Evolutionary conservation across 2,329 filamentous ascomycete species (phyloP).

Genomic region (Alternaria viburni): DNA sequence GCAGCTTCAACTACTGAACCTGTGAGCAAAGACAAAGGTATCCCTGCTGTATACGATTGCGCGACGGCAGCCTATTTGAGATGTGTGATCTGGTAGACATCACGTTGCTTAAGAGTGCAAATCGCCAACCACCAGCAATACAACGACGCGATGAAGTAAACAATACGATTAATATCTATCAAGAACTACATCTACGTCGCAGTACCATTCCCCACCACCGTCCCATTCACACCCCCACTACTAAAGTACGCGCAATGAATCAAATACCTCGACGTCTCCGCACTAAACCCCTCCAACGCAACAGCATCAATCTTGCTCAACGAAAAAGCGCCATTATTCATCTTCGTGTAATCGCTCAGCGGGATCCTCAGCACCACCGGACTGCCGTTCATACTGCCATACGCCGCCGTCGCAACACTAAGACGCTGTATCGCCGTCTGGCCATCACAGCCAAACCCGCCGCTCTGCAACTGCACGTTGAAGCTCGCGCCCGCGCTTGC

Average conservation of each 20-base stretch:
- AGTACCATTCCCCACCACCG: background rate
- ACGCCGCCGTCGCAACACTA: constrained; percentile 1
- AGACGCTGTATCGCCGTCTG: constrained; percentile 1
- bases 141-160: background rate
- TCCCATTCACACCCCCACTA: background rate
- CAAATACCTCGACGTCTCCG: background rate
- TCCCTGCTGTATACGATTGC: background rate
- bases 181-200: background rate
- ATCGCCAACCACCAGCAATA: no score
- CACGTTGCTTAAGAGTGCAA: background rate
- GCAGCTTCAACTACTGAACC: background rate
- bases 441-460: background rate
- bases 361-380: constrained; percentile 8
- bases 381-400: constrained; percentile 1
- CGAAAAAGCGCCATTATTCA: constrained; percentile 3
- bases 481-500: constrained; percentile 4
- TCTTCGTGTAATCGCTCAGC: constrained; percentile 1
- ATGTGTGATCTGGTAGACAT: background rate
- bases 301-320: constrained; percentile 5
- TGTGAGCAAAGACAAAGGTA: background rate
- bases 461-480: constrained; percentile 12
- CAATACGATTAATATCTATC: background rate
- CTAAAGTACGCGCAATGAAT: constrained; percentile 14
- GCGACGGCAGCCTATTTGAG: background rate
- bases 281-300: constrained; percentile 4